A percentile compares a stretch with the other conserved stretches of the same genome.
These are phyloP conservation scores for Globisporangium middletonii DNA, from an alignment of 352 stramenopile genomes.

Conservation along the genomic window DNA sequence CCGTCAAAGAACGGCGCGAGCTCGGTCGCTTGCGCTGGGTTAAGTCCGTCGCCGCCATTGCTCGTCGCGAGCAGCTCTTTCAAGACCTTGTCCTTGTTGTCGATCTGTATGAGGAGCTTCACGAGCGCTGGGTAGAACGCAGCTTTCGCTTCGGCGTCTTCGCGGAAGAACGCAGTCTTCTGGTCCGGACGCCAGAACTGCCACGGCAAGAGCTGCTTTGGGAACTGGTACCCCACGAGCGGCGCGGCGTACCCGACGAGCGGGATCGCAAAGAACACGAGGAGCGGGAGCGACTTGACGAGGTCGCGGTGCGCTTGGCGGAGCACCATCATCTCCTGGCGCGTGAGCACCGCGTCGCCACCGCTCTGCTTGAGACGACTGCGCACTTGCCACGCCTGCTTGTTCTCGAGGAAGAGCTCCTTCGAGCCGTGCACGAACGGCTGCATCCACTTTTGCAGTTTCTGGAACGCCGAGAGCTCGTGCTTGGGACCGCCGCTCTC, in stretches of 20 bases:
- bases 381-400: constrained; percentile 66
- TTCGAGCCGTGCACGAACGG: constrained; percentile 71
- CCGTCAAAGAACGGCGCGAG: constrained; percentile 64
- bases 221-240: constrained; percentile 78
- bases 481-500: constrained; percentile 16
- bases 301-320: constrained; percentile 77
- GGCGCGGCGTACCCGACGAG: constrained; percentile 67
- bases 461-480: constrained; percentile 62
- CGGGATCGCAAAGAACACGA: constrained; percentile 72
- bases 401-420: constrained; percentile 69
- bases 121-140: constrained; percentile 56
- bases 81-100: constrained; percentile 46
- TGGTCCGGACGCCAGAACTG: constrained; percentile 84
- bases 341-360: constrained; percentile 28
- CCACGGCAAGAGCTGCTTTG: constrained; percentile 78
- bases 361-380: constrained; percentile 38
- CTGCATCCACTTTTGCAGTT: constrained; percentile 78
- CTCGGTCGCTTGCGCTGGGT: constrained; percentile 51
- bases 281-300: constrained; percentile 75
- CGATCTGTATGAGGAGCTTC: constrained; percentile 54
- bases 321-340: constrained; percentile 76
- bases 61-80: constrained; percentile 36
- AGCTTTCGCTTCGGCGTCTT: constrained; percentile 49
- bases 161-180: constrained; percentile 74
- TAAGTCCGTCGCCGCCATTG: constrained; percentile 17